These are phyloP conservation scores for Sporothrix globosa DNA, from an alignment of 2,329 filamentous ascomycete genomes.

Conservation along the genomic window DNA sequence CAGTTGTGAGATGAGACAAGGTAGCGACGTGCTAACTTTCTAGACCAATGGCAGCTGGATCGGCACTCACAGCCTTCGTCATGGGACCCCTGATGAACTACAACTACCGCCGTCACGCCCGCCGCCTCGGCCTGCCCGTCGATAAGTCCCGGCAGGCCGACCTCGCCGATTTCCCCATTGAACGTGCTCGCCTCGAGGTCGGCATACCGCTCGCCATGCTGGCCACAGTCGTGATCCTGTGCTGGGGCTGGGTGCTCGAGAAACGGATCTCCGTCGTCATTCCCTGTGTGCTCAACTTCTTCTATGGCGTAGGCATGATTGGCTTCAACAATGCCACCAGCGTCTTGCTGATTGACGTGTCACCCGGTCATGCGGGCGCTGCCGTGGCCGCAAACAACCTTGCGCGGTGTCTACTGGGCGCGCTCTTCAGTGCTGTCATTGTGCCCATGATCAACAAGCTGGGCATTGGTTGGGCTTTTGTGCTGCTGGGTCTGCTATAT, in stretches of 20 bases:
- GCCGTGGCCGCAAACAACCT: constrained; percentile 62
- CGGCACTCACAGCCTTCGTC: constrained; percentile 50
- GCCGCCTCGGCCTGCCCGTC: constrained; percentile 55
- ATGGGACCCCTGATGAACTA: constrained; percentile 64
- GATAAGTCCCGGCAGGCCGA: constrained; percentile 57
- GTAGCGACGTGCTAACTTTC: not conserved
- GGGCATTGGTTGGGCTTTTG: constrained; percentile 49
- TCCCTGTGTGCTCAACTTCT: constrained; percentile 51
- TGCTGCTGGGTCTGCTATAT: constrained; percentile 51
- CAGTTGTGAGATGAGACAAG: not conserved
- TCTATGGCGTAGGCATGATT: constrained; percentile 55
- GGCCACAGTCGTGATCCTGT: constrained; percentile 51
- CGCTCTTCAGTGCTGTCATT: constrained; percentile 56
- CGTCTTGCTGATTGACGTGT: constrained; percentile 60
- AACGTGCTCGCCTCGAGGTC: constrained; percentile 55
- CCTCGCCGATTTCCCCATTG: constrained; percentile 55
- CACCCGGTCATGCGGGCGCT: constrained; percentile 55
- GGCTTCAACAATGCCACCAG: constrained; percentile 59
- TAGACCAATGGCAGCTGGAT: constrained; percentile 53
- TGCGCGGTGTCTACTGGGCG: constrained; percentile 58
- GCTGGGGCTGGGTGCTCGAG: constrained; percentile 59
- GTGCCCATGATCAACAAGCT: constrained; percentile 57
- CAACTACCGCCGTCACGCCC: constrained; percentile 67
- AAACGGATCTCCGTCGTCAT: constrained; percentile 50
- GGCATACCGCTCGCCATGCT: constrained; percentile 57